These are phyloP conservation scores for Gautieria morchelliformis DNA, from an alignment of 768 basidiomycete species.

Conservation along the genomic window DNA sequence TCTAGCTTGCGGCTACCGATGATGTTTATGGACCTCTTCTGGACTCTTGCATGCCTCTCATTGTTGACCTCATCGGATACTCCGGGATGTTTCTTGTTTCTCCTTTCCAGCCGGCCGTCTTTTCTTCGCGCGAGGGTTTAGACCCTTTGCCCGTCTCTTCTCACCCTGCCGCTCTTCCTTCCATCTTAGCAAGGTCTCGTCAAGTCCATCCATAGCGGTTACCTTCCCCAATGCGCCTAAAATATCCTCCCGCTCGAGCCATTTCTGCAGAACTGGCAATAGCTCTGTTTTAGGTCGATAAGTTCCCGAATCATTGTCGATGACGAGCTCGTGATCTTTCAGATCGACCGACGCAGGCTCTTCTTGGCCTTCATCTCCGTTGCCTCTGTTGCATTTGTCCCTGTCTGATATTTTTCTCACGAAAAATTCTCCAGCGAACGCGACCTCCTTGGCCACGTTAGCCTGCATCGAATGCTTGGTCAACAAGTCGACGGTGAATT, in stretches of 20 bases:
- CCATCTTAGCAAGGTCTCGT: constrained; percentile 28
- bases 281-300: constrained; percentile 33
- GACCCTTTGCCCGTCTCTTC: constrained; percentile 17
- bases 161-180: constrained; percentile 23
- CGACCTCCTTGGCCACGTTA: constrained; percentile 32
- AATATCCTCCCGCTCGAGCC: constrained; percentile 23
- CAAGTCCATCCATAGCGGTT: constrained; percentile 28
- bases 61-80: not conserved
- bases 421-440: constrained; percentile 35
- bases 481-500: constrained; percentile 33
- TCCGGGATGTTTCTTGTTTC: no score
- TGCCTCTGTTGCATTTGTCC: not conserved
- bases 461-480: constrained; percentile 41
- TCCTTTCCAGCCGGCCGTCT: not conserved
- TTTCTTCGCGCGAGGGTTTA: not conserved
- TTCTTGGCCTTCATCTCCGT: not conserved
- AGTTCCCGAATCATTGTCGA: constrained; percentile 39
- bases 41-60: not conserved
- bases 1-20: not conserved
- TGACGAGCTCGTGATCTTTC: constrained; percentile 33
- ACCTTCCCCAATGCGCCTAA: constrained; percentile 30
- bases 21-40: not conserved
- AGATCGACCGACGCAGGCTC: constrained; percentile 19
- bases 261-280: constrained; percentile 27
- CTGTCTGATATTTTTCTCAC: constrained; percentile 13